Conservation (phyloP, 441 rosid species). For the Brassica balearica region DNA sequence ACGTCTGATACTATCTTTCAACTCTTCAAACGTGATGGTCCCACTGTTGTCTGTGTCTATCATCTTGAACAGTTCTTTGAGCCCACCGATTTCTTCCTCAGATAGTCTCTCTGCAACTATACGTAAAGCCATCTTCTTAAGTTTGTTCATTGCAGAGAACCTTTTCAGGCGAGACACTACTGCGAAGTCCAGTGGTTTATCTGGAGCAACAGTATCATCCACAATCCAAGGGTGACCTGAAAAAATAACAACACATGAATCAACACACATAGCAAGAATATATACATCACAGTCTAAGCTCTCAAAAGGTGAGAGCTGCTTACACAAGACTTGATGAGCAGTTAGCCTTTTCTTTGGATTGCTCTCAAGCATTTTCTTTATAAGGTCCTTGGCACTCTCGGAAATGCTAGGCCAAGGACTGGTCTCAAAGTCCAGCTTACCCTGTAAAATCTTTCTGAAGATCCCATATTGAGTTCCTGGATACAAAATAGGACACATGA, state of each 20-base stretch:
- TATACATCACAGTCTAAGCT: neutral
- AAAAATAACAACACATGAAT: slow-evolving; percentile 18
- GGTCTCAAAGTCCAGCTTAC: slow-evolving; percentile 58
- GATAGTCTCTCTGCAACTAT: too few species aligned
- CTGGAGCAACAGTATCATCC: slow-evolving; percentile 49
- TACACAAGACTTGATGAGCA: slow-evolving; percentile 73
- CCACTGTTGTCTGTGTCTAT: too few species aligned
- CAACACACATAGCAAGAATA: neutral
- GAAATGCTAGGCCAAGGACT: slow-evolving; percentile 72
- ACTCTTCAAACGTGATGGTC: too few species aligned
- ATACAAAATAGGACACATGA: slow-evolving; percentile 32
- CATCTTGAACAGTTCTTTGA: too few species aligned
- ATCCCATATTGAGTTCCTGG: slow-evolving; percentile 67
- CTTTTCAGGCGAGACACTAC: slow-evolving; percentile 41
- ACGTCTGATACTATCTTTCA: too few species aligned
- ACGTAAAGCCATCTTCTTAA: too few species aligned
- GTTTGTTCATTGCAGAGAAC: too few species aligned
- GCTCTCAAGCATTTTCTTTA: slow-evolving; percentile 61
- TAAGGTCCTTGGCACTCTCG: slow-evolving; percentile 68
- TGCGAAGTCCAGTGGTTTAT: slow-evolving; percentile 46
- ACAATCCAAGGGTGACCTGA: slow-evolving; percentile 69
- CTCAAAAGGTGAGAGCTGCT: slow-evolving; percentile 26
- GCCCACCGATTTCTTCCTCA: too few species aligned
- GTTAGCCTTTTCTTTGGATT: slow-evolving; percentile 61
- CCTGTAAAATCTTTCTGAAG: slow-evolving; percentile 63